A percentile compares a stretch with the other conserved stretches of the same genome.
Conservation (phyloP, 1,284 basidiomycete species). For the Naganishia sp. region DNA sequence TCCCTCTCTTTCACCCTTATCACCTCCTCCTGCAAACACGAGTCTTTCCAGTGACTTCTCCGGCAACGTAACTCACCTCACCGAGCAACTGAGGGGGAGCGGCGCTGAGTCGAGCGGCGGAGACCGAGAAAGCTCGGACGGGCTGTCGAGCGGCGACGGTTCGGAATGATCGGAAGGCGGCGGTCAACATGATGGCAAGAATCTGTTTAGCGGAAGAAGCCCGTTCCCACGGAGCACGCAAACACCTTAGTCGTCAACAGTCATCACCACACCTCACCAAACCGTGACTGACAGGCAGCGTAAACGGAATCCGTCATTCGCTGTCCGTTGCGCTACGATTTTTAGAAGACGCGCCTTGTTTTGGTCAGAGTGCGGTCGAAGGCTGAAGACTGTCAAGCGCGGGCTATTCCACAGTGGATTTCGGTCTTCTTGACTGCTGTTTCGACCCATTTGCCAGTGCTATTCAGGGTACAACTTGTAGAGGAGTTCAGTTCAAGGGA, state of each 20-base stretch:
- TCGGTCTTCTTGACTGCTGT: too few species aligned
- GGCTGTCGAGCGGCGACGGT: slow-evolving; percentile 26
- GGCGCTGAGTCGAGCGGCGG: slow-evolving; percentile 40
- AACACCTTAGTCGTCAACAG: not conserved
- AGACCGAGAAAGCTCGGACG: slow-evolving; percentile 47
- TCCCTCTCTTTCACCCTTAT: not conserved
- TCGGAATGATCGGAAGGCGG: slow-evolving; percentile 29
- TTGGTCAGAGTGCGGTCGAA: not conserved
- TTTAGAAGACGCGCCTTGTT: slow-evolving; percentile 12
- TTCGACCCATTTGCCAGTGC: too few species aligned
- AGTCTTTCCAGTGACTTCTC: not conserved
- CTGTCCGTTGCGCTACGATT: slow-evolving; percentile 26
- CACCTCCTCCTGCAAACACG: not conserved
- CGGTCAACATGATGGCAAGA: slow-evolving; percentile 14
- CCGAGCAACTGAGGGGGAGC: slow-evolving; percentile 46
- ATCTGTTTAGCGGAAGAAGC: not conserved
- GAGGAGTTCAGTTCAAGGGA: too few species aligned
- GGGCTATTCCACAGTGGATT: too few species aligned
- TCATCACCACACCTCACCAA: not conserved
- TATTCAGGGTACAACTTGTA: too few species aligned
- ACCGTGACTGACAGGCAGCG: not conserved
- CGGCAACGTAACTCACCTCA: slow-evolving; percentile 32
- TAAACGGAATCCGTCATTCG: slow-evolving; percentile 24
- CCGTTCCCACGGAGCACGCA: too few species aligned
- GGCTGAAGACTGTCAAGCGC: not conserved